Conservation (phyloP, 78 protist genomes). For the Bigelowiella natans region DNA sequence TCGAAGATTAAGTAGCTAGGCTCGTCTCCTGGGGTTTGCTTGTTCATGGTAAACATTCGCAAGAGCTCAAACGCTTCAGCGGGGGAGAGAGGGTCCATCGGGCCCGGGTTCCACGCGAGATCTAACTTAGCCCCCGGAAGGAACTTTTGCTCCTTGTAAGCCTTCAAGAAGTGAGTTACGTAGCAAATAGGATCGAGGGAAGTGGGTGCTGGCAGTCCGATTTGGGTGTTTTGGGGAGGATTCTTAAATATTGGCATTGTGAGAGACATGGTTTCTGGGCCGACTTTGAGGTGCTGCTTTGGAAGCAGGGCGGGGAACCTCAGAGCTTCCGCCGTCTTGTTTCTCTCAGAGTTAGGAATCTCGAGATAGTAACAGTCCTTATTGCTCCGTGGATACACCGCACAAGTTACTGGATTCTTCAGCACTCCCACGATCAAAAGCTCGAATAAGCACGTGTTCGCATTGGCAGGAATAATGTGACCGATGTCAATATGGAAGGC, state of each 20-base stretch:
- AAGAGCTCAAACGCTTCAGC: background rate
- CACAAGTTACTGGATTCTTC: background rate
- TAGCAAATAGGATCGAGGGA: background rate
- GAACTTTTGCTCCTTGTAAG: constrained; percentile 1
- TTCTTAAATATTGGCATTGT: background rate
- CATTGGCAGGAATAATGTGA: background rate
- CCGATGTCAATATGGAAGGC: background rate
- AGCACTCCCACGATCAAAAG: background rate
- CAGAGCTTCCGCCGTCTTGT: background rate
- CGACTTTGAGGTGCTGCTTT: background rate
- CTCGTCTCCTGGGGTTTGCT: background rate
- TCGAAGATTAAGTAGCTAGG: background rate
- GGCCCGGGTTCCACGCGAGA: background rate
- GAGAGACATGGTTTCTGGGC: background rate
- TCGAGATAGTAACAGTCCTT: background rate
- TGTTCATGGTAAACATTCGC: background rate
- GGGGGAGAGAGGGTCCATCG: background rate
- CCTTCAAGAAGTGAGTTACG: background rate
- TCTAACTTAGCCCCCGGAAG: background rate
- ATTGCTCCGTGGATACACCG: background rate
- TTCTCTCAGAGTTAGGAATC: background rate
- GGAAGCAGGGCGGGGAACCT: background rate
- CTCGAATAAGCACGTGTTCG: background rate
- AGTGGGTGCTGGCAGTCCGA: background rate
- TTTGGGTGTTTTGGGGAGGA: background rate